Evolutionary conservation across 78 protist species (phyloP).

Genomic region (Protostelium mycophagum): DNA sequence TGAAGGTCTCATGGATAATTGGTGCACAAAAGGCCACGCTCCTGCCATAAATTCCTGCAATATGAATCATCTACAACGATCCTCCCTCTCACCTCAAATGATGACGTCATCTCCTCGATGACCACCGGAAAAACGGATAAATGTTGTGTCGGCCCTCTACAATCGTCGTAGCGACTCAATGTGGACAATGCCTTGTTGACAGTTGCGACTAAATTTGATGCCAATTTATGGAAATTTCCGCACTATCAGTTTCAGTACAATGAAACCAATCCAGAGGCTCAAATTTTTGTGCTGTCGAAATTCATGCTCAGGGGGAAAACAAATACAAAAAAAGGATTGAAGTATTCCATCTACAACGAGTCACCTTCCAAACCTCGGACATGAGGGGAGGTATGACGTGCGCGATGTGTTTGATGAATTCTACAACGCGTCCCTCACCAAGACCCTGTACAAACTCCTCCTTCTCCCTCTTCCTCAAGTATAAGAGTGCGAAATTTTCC

Average conservation of each 20-base stretch:
- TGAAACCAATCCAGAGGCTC: not conserved
- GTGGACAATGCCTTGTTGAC: not conserved
- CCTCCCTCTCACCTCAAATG: too few species aligned
- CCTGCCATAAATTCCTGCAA: not conserved
- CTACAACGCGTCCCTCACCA: not conserved
- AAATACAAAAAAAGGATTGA: too few species aligned
- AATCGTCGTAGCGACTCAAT: not conserved
- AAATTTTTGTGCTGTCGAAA: not conserved
- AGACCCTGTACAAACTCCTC: not conserved
- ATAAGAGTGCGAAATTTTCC: not conserved
- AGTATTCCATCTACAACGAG: too few species aligned
- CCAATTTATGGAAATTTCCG: not conserved
- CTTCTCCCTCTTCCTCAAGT: not conserved
- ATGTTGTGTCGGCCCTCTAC: not conserved
- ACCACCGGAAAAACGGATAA: not conserved
- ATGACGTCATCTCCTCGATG: not conserved
- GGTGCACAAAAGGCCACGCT: not conserved
- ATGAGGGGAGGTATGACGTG: not conserved
- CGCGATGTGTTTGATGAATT: not conserved
- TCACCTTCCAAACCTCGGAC: not conserved
- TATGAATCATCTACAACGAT: too few species aligned
- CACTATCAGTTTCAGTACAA: not conserved
- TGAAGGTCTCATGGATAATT: not conserved
- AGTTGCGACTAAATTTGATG: not conserved
- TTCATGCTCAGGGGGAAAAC: too few species aligned